phyloP scores from a whole-genome alignment of 1,284 basidiomycete species.

The Ustilago xerochloae region DNA sequence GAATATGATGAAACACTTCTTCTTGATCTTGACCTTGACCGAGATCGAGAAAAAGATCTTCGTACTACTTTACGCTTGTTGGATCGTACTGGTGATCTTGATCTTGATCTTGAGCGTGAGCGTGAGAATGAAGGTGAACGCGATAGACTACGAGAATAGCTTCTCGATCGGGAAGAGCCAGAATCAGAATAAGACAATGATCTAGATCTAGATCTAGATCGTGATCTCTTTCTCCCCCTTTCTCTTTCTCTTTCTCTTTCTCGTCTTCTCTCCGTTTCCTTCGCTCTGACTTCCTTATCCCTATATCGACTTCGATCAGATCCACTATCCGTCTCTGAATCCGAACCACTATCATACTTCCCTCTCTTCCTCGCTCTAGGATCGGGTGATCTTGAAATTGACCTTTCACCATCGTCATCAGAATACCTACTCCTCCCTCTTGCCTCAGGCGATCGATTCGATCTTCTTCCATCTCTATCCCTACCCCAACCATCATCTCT shows the following conservation, averaged over 20 bases:
- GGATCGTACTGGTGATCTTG: slow-evolving; percentile 16
- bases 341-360: slow-evolving; percentile 9
- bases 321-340: not conserved
- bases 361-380: slow-evolving; percentile 24
- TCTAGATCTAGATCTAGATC: slow-evolving; percentile 22
- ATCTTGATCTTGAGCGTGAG: slow-evolving; percentile 29
- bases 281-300: too few species aligned
- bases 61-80: not conserved
- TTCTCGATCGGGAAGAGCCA: slow-evolving; percentile 34
- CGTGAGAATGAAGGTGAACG: slow-evolving; percentile 50
- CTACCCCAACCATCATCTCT: slow-evolving; percentile 24
- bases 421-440: slow-evolving; percentile 3
- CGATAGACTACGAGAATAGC: slow-evolving; percentile 30
- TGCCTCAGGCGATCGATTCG: not conserved
- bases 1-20: slow-evolving; percentile 2
- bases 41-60: not conserved
- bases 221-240: slow-evolving; percentile 7
- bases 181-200: slow-evolving; percentile 23
- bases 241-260: slow-evolving; percentile 1
- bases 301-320: too few species aligned
- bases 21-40: slow-evolving; percentile 12
- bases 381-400: slow-evolving; percentile 14
- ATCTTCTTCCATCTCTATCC: too few species aligned
- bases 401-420: slow-evolving; percentile 24
- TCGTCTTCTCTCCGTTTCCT: too few species aligned